Percentiles rank a stretch among this genome's conserved stretches.
These are phyloP conservation scores for Fusarium xyrophilum DNA, from an alignment of 2,329 filamentous ascomycete genomes.

Conservation along the genomic window DNA sequence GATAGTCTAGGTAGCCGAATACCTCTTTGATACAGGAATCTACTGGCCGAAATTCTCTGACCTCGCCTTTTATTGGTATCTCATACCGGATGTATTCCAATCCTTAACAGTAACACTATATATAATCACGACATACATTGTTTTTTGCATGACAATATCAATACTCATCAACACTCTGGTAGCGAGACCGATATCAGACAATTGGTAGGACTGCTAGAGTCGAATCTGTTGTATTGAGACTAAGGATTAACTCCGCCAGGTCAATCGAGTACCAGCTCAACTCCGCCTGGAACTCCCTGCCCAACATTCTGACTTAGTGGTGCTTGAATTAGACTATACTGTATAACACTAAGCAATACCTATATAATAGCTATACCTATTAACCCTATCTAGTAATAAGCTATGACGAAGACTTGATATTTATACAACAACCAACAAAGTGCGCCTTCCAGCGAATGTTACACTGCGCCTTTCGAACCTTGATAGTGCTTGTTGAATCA, in stretches of 20 bases:
- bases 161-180: neutral
- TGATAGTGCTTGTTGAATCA: neutral
- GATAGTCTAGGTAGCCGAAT: conserved; percentile 5
- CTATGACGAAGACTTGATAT: too few relatives aligned
- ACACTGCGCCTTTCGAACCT: neutral
- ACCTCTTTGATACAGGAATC: conserved; percentile 9
- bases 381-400: too few relatives aligned
- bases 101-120: neutral
- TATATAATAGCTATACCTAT: too few relatives aligned
- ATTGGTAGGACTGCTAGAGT: neutral
- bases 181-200: neutral
- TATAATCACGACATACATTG: neutral
- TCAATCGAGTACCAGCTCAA: conserved; percentile 5
- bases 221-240: rapidly evolving
- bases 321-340: too few relatives aligned
- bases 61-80: conserved; percentile 7
- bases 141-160: neutral
- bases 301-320: conserved; percentile 5
- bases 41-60: conserved; percentile 16
- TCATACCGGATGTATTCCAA: conserved; percentile 5
- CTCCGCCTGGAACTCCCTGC: conserved; percentile 2
- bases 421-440: neutral
- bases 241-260: neutral
- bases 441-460: neutral
- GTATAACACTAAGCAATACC: too few relatives aligned